These are phyloP conservation scores for Anthoceros angustus DNA, from an alignment of 225 moss, liverwort and hornwort genomes.

Conservation along the genomic window DNA sequence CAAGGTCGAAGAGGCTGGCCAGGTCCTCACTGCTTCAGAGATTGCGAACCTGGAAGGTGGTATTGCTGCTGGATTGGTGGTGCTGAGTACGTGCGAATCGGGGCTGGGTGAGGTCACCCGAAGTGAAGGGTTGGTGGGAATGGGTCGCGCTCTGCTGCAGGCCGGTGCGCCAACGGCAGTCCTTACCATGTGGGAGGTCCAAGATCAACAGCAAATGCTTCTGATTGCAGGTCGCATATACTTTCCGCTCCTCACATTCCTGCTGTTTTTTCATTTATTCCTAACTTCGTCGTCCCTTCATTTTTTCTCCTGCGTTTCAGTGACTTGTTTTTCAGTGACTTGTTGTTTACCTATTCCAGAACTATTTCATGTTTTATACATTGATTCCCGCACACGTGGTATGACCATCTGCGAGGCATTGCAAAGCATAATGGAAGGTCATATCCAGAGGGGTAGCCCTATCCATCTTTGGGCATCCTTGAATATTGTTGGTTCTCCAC, in stretches of 20 bases:
- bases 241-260: not conserved
- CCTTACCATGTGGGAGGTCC: not conserved
- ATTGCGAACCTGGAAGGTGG: slow-evolving; percentile 4
- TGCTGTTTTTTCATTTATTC: not conserved
- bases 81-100: slow-evolving; percentile 2
- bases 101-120: not conserved
- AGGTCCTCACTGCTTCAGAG: slow-evolving; percentile 4
- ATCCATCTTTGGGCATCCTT: too few relatives aligned
- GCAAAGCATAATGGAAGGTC: not conserved
- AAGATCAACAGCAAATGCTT: not conserved
- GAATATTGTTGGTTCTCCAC: too few relatives aligned
- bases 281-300: not conserved
- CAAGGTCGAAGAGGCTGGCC: not conserved
- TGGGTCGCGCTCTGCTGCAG: slow-evolving; percentile 1
- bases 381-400: not conserved
- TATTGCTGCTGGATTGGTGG: slow-evolving; percentile 3
- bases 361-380: not conserved
- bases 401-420: not conserved
- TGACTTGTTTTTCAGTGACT: not conserved
- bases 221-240: not conserved
- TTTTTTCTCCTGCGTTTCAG: not conserved
- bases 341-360: not conserved
- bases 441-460: not conserved
- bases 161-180: not conserved
- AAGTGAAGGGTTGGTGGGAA: not conserved